These are phyloP conservation scores for Harrya chromipes DNA, from an alignment of 768 basidiomycete genomes.

Conservation along the genomic window DNA sequence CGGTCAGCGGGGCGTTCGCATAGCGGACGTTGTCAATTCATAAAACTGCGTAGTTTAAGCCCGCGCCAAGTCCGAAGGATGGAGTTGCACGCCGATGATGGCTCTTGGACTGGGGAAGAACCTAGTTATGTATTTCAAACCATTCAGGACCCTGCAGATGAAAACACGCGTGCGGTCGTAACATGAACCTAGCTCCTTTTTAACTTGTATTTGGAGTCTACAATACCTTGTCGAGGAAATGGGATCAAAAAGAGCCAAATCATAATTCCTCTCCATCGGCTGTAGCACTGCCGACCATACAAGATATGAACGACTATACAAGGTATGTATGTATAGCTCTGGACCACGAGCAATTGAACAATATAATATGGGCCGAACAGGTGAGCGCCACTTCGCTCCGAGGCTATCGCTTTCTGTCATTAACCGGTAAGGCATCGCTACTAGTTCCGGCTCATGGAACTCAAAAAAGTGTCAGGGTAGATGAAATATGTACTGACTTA, in stretches of 20 bases:
- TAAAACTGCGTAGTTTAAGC: constrained; percentile 21
- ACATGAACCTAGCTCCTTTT: constrained; percentile 4
- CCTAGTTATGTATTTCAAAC: constrained; percentile 7
- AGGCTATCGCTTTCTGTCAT: constrained; percentile 43
- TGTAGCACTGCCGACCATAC: constrained; percentile 14
- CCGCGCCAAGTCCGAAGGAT: constrained; percentile 17
- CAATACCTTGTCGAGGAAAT: constrained; percentile 13
- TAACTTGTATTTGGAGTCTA: background rate
- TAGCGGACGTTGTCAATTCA: constrained; percentile 17
- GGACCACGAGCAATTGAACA: constrained; percentile 4
- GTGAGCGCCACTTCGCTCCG: constrained; percentile 25
- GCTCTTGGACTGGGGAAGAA: constrained; percentile 8
- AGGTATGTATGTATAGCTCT: constrained; percentile 7
- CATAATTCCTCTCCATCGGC: constrained; percentile 13
- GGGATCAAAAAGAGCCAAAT: constrained; percentile 4
- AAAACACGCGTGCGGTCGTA: background rate
- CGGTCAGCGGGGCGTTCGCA: constrained; percentile 18
- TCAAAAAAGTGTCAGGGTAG: constrained; percentile 38
- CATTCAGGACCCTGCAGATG: background rate
- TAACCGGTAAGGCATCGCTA: constrained; percentile 39
- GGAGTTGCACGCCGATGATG: background rate
- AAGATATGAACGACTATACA: constrained; percentile 9
- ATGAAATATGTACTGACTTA: constrained; percentile 23
- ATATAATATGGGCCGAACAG: constrained; percentile 15
- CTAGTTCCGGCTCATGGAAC: constrained; percentile 52